Evolutionary conservation across 352 stramenopile species (phyloP).

Genomic region (Phytophthora fragariaefolia): DNA sequence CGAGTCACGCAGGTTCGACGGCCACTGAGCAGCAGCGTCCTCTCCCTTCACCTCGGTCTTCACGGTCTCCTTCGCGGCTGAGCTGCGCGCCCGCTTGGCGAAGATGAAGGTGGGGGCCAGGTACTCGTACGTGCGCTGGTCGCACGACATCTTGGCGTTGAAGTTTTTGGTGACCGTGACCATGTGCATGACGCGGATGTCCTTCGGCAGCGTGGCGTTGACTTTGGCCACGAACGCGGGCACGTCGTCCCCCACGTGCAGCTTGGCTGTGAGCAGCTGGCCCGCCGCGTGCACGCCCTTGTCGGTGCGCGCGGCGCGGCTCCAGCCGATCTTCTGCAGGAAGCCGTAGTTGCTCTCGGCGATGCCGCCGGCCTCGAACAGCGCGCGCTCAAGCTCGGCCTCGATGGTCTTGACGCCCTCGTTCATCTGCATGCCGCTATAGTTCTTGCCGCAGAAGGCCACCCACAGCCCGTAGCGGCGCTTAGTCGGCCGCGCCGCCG

Average conservation of each 20-base stretch:
- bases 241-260: conserved; percentile 84
- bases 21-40: conserved; percentile 35
- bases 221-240: conserved; percentile 69
- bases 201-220: conserved; percentile 71
- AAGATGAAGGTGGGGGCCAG: conserved; percentile 92
- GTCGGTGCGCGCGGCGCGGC: conserved; percentile 88
- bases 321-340: conserved; percentile 92
- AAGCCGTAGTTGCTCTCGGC: conserved; percentile 91
- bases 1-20: conserved; percentile 45
- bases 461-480: conserved; percentile 82
- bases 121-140: conserved; percentile 92
- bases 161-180: conserved; percentile 92
- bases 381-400: conserved; percentile 86
- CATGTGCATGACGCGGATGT: conserved; percentile 88
- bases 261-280: conserved; percentile 85
- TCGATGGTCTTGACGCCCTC: conserved; percentile 91
- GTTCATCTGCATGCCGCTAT: conserved; percentile 93
- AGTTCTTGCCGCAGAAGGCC: conserved; percentile 90
- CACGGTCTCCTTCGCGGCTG: neutral
- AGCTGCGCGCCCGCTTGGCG: conserved; percentile 34
- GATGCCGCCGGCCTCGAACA: conserved; percentile 90
- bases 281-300: conserved; percentile 92
- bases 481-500: conserved; percentile 24
- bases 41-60: conserved; percentile 9
- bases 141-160: conserved; percentile 90